Evolutionary conservation across 495 filamentous ascomycete species (phyloP), one percentile per base, ranked within the genome.

Genomic region (Penicillium roqueforti): DNA sequence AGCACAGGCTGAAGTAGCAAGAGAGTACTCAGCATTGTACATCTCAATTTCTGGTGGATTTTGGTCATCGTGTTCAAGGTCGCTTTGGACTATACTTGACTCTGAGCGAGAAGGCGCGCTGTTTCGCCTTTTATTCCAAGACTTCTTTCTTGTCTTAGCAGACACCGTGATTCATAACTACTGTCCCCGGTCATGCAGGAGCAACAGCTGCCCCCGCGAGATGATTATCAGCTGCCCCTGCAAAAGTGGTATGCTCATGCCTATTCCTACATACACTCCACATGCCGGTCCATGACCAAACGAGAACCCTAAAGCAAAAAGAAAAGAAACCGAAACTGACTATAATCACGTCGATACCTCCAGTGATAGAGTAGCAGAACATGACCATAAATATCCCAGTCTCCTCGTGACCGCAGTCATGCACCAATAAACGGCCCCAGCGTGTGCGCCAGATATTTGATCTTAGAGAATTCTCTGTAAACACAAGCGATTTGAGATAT

Each of bases 261-360:
- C 13, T 25, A 6, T 38, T 38, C 23, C 5, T 8, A 20, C 42
- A 47, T 47, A 37, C 51, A 47, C 47, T 54, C 42, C 32, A 22
- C 29, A 36, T 45, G 61, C 36, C 55, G 61, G 59, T 62, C 56
- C 20, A n/a, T 55, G 42, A 26, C 47, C 51, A 48, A 49, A 45
- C 19, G 48, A 16, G 11, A 38, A 32, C 20, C 11, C 8, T 0
- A 28, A 38, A 16, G 3, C 19, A 22, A 10, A 49, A 18, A 3
- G 39, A 28, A 25, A 23, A 23, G 5, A 49, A 28, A 25, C 1
- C n/a, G 13, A 40, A 26, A 9, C 25, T 28, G 47, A 40, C 25
- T 7, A 28, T 18, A 38, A 13, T 3, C 36, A 50, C 6, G 3
- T 36, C n/a, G 6, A n/a, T 20, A 41, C 18, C 18, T 6, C 8